These are phyloP conservation scores for Populus trichocarpa DNA, from an alignment of 441 rosid genomes.

Conservation along the genomic window DNA sequence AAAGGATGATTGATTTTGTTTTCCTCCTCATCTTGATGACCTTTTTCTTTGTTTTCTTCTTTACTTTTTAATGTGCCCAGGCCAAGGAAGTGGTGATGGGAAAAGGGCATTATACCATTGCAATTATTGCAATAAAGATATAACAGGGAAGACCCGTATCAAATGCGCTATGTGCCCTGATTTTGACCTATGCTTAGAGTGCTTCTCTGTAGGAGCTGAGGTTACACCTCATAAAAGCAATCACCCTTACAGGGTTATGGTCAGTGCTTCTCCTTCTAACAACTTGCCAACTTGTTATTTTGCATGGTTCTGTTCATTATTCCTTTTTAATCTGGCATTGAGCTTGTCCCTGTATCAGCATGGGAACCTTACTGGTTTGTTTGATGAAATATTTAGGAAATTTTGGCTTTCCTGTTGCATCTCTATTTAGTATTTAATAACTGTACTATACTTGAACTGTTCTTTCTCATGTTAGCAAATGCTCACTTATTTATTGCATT, in stretches of 20 bases:
- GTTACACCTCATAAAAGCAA: constrained; percentile 77
- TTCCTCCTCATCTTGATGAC: not conserved
- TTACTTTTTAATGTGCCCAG: constrained; percentile 27
- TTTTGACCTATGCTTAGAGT: constrained; percentile 91
- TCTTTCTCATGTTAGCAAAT: not conserved
- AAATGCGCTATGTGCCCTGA: constrained; percentile 91
- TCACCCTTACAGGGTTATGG: constrained; percentile 87
- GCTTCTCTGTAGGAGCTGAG: constrained; percentile 94
- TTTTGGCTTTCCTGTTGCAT: not conserved
- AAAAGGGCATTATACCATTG: constrained; percentile 82
- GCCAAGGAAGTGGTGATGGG: constrained; percentile 73
- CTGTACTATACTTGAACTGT: constrained; percentile 5
- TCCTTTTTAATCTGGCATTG: not conserved
- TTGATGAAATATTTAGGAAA: not conserved
- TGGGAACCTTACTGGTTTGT: not conserved
- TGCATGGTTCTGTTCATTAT: constrained; percentile 2
- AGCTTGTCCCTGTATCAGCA: not conserved
- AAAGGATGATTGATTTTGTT: not conserved
- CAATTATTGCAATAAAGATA: constrained; percentile 94
- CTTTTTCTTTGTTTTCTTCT: not conserved
- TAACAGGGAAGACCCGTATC: constrained; percentile 80
- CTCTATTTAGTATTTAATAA: not conserved
- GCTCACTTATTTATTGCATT: not conserved
- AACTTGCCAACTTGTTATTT: not conserved
- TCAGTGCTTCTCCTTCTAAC: constrained; percentile 31